These are phyloP conservation scores for Plantago coronopus DNA, from an alignment of 305 asterid genomes.

Conservation along the genomic window DNA sequence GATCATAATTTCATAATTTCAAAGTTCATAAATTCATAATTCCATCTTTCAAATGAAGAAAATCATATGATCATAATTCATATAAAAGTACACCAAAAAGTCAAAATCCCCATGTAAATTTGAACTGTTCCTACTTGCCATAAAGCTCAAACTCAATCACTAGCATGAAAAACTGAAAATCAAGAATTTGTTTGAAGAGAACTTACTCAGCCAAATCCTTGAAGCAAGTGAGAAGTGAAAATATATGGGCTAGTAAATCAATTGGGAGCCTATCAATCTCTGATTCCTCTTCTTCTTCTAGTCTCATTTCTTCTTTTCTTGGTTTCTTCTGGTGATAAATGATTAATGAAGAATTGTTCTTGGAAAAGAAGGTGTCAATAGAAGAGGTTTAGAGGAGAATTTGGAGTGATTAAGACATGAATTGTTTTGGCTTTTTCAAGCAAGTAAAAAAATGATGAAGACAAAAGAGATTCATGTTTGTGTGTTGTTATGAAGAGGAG, in stretches of 20 bases:
- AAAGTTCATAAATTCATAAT: neutral
- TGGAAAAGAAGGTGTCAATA: neutral
- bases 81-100: neutral
- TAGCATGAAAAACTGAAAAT: neutral
- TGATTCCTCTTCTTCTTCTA: slow-evolving; percentile 39
- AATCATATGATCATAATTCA: neutral
- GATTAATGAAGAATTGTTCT: slow-evolving; percentile 6
- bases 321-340: neutral
- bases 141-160: no score
- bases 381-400: slow-evolving; percentile 8
- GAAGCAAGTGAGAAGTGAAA: slow-evolving; percentile 64
- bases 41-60: no score
- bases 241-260: slow-evolving; percentile 76
- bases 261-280: slow-evolving; percentile 74
- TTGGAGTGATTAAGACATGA: neutral
- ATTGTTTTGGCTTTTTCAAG: neutral
- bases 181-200: neutral
- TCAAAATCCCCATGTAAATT: no score
- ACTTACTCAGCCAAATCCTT: slow-evolving; percentile 80
- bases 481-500: slow-evolving; percentile 2
- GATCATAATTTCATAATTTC: no score
- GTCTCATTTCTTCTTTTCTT: slow-evolving; percentile 26
- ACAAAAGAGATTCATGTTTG: slow-evolving; percentile 17
- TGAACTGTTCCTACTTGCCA: no score
- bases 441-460: neutral